phyloP scores from a whole-genome alignment of 768 basidiomycete genomes.

The Auriscalpium vulgare region DNA sequence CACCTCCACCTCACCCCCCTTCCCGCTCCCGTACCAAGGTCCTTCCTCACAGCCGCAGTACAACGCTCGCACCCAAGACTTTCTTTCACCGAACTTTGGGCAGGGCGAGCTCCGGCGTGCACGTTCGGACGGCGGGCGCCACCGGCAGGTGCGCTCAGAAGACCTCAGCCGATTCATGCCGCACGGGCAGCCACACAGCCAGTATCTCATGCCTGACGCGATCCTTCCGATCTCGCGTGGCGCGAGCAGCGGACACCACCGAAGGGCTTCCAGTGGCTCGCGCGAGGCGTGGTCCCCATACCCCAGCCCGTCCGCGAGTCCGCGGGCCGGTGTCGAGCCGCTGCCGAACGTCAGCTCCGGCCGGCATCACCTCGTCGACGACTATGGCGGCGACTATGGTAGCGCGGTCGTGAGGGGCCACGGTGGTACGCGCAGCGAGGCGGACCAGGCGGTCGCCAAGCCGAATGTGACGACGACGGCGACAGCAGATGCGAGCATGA shows the following conservation, averaged over 20 bases:
- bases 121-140: constrained; percentile 40
- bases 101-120: constrained; percentile 35
- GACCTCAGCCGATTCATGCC: constrained; percentile 36
- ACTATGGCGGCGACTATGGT: constrained; percentile 11
- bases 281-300: constrained; percentile 21
- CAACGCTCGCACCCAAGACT: constrained; percentile 14
- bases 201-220: constrained; percentile 36
- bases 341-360: constrained; percentile 26
- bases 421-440: constrained; percentile 11
- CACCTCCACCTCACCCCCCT: constrained; percentile 9
- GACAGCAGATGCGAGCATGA: constrained; percentile 81
- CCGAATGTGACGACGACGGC: constrained; percentile 88
- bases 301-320: constrained; percentile 5
- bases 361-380: constrained; percentile 5
- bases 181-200: constrained; percentile 22
- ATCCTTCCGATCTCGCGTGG: constrained; percentile 26
- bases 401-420: not conserved
- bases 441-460: constrained; percentile 37
- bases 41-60: constrained; percentile 4
- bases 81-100: constrained; percentile 27
- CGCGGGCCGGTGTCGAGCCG: constrained; percentile 38
- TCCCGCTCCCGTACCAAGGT: constrained; percentile 4
- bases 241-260: constrained; percentile 26
- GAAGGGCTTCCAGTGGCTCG: constrained; percentile 35
- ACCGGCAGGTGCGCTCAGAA: constrained; percentile 48